Evolutionary conservation across 345 rosid species (phyloP).

Genomic region (Rubroshorea leprosula): DNA sequence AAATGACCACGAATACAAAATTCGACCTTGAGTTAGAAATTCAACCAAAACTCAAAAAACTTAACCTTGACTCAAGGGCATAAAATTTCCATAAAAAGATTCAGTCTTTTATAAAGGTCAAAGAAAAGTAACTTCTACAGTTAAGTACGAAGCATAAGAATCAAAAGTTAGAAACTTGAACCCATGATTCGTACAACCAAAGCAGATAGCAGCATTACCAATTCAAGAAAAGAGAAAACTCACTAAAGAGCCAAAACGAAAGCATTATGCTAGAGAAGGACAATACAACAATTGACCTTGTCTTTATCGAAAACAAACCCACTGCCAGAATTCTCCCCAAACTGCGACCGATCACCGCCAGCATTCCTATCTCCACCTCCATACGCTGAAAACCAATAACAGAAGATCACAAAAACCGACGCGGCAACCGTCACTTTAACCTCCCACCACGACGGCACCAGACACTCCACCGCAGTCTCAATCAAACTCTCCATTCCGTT

Average conservation of each 20-base stretch:
- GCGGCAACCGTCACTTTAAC: conserved; percentile 63
- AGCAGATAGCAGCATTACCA: too few species aligned
- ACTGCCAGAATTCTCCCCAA: conserved; percentile 33
- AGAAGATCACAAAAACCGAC: conserved; percentile 46
- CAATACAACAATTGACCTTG: conserved; percentile 44
- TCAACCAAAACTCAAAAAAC: too few species aligned
- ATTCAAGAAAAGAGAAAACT: neutral
- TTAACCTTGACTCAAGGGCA: too few species aligned
- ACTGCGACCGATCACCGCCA: conserved; percentile 39
- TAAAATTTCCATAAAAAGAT: neutral
- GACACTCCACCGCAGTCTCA: conserved; percentile 39
- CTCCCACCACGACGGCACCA: conserved; percentile 93
- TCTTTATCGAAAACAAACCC: conserved; percentile 38
- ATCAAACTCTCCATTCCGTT: conserved; percentile 13
- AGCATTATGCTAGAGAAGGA: neutral
- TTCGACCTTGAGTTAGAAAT: too few species aligned
- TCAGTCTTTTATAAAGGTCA: too few species aligned
- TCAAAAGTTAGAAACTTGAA: too few species aligned
- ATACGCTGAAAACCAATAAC: conserved; percentile 56
- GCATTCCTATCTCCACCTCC: conserved; percentile 31
- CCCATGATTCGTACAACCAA: too few species aligned
- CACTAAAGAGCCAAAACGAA: neutral
- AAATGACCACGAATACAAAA: too few species aligned
- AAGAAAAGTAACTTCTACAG: too few species aligned
- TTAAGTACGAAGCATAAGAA: too few species aligned